A percentile compares a stretch with the other conserved stretches of the same genome.
phyloP scores from a whole-genome alignment of 495 filamentous ascomycete species.

The Neurospora cerealis region DNA sequence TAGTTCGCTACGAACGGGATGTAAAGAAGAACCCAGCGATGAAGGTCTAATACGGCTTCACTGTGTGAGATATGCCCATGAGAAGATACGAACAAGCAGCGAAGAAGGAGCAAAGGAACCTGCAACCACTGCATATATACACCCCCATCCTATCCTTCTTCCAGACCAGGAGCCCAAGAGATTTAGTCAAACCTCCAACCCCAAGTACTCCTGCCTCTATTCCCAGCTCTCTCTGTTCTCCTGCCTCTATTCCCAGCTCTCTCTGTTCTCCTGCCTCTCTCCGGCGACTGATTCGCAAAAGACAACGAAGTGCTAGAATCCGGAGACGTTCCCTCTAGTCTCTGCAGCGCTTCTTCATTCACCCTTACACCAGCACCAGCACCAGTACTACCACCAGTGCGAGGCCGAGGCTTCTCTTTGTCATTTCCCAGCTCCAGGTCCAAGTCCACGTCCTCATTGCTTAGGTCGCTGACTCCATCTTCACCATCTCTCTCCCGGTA shows the following conservation, averaged over 20 bases:
- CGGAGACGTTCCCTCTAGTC: background rate
- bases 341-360: background rate
- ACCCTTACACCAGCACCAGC: background rate
- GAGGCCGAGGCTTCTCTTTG: too few species aligned
- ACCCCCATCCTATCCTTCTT: background rate
- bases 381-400: too few species aligned
- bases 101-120: background rate
- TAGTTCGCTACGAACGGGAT: too few species aligned
- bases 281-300: background rate
- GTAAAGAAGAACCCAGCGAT: too few species aligned
- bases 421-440: background rate
- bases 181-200: background rate
- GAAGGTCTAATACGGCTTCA: too few species aligned
- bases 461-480: background rate
- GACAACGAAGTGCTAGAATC: background rate
- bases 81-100: too few species aligned
- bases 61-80: too few species aligned
- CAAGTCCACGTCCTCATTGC: background rate
- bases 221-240: background rate
- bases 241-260: background rate
- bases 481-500: too few species aligned
- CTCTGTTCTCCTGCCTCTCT: background rate
- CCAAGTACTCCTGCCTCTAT: background rate
- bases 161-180: background rate
- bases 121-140: background rate